Conservation (phyloP, 345 rosid genomes). For the Boechera stricta region DNA sequence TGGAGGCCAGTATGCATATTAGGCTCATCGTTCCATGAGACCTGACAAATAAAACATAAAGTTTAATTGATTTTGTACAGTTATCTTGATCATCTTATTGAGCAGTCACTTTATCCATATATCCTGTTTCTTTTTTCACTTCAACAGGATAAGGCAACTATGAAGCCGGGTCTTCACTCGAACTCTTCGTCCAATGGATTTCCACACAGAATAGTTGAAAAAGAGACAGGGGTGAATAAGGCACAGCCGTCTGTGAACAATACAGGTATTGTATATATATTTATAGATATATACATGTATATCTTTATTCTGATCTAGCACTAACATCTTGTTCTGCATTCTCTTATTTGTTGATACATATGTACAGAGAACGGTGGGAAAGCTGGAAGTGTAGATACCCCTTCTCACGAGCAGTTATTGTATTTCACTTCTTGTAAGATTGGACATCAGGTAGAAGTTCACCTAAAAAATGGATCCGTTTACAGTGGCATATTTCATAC, state of each 20-base stretch:
- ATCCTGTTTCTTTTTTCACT: background rate
- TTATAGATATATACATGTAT: background rate
- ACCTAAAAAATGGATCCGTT: constrained; percentile 79
- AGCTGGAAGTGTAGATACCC: constrained; percentile 56
- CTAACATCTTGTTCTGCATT: constrained; percentile 10
- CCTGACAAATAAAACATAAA: background rate
- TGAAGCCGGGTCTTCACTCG: constrained; percentile 48
- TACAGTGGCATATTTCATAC: constrained; percentile 83
- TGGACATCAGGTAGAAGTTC: constrained; percentile 89
- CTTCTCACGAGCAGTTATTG: constrained; percentile 63
- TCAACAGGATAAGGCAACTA: constrained; percentile 42
- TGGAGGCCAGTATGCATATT: background rate
- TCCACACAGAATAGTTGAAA: constrained; percentile 63
- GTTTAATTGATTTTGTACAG: constrained; percentile 2
- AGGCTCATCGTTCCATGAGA: constrained; percentile 4
- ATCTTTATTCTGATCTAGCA: constrained; percentile 14
- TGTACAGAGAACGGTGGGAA: constrained; percentile 51
- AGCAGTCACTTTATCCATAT: background rate
- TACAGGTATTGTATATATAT: constrained; percentile 47
- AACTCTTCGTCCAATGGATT: constrained; percentile 63
- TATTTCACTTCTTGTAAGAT: constrained; percentile 70
- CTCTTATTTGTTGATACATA: constrained; percentile 31
- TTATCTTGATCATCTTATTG: constrained; percentile 3
- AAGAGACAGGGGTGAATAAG: constrained; percentile 58
- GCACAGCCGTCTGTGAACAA: constrained; percentile 53